Conservation (phyloP, 257 asterid genomes). For the Salvia splendens region DNA sequence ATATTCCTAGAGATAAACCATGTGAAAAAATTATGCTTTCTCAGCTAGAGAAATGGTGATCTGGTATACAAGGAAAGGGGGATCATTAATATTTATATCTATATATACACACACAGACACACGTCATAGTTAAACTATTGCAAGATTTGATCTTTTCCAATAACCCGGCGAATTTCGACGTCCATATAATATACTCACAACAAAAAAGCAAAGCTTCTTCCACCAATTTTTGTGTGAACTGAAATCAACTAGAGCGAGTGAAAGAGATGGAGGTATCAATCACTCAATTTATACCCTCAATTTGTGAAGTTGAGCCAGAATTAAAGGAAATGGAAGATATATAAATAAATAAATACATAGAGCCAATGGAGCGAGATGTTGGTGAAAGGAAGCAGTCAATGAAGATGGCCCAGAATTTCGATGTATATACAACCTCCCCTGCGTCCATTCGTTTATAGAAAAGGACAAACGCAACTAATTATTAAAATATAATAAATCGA, state of each 20-base stretch:
- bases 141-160: slow-evolving; percentile 38
- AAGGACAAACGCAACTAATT: slow-evolving; percentile 20
- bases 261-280: slow-evolving; percentile 33
- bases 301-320: slow-evolving; percentile 17
- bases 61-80: too few species aligned
- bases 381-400: slow-evolving; percentile 35
- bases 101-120: neutral
- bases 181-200: slow-evolving; percentile 29
- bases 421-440: slow-evolving; percentile 32
- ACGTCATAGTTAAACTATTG: slow-evolving; percentile 37
- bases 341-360: neutral
- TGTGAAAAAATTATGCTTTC: neutral
- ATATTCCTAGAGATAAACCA: neutral
- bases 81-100: too few species aligned
- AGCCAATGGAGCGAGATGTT: slow-evolving; percentile 11
- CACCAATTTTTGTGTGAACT: slow-evolving; percentile 19
- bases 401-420: slow-evolving; percentile 31
- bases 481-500: neutral
- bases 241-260: slow-evolving; percentile 22
- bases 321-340: neutral
- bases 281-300: slow-evolving; percentile 11
- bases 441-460: slow-evolving; percentile 19
- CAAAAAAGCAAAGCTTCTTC: slow-evolving; percentile 24
- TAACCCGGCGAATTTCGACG: slow-evolving; percentile 23
- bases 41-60: slow-evolving; percentile 4